Evolutionary conservation across 306 rosid species (phyloP).

Genomic region (Quercus berberidifolia): DNA sequence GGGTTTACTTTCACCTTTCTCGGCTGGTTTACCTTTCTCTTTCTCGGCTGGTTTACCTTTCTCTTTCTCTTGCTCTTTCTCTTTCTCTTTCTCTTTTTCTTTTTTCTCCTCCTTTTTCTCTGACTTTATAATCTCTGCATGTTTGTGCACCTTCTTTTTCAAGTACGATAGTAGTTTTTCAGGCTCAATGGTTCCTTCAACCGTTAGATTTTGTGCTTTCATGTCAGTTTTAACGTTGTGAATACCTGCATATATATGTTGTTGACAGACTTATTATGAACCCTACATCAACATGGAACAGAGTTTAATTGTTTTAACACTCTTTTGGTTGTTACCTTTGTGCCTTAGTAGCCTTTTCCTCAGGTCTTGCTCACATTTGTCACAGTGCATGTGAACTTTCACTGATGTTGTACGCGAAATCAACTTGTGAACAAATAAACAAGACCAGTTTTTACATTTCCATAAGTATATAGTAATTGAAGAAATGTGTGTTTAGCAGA

Average conservation of each 20-base stretch:
- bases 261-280: background rate
- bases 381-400: conserved; percentile 81
- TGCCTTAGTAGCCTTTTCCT: conserved; percentile 47
- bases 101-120: conserved; percentile 35
- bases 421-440: conserved; percentile 36
- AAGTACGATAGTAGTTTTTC: conserved; percentile 53
- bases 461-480: background rate
- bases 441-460: background rate
- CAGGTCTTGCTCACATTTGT: conserved; percentile 77
- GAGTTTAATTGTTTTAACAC: background rate
- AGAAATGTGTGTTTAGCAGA: background rate
- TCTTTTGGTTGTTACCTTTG: conserved; percentile 39
- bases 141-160: conserved; percentile 56
- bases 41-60: background rate
- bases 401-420: conserved; percentile 43
- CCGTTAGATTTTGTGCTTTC: conserved; percentile 49
- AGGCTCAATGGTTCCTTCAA: conserved; percentile 69
- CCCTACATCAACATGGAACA: background rate
- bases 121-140: conserved; percentile 48
- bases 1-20: background rate
- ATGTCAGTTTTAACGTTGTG: conserved; percentile 61
- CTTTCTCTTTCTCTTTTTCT: background rate
- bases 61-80: background rate
- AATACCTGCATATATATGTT: conserved; percentile 36
- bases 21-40: background rate